A percentile compares a stretch with the other conserved stretches of the same genome.
These are phyloP conservation scores for Phlyctochytrium planicorne DNA, from an alignment of 192 early-diverging fungal genomes.

Conservation along the genomic window DNA sequence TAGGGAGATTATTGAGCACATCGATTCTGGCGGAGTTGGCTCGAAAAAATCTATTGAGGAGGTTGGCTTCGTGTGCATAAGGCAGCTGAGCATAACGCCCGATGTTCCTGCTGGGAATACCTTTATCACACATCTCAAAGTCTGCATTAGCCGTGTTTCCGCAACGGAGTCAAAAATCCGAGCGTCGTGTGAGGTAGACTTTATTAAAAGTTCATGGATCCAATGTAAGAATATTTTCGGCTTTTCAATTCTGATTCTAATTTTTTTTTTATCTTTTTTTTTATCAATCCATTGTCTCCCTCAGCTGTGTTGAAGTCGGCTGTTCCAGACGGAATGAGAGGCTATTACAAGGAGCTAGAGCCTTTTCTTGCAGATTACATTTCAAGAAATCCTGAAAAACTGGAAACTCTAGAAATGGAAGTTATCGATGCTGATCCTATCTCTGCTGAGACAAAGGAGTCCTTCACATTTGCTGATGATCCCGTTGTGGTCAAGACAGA, in stretches of 20 bases:
- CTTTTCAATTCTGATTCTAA: neutral
- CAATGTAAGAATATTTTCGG: slow-evolving; percentile 27
- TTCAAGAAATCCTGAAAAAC: slow-evolving; percentile 6
- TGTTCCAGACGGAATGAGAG: slow-evolving; percentile 43
- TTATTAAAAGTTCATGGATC: slow-evolving; percentile 43
- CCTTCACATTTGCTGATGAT: too few species aligned
- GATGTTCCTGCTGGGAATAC: slow-evolving; percentile 48
- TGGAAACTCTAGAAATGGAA: neutral
- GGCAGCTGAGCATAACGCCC: slow-evolving; percentile 33
- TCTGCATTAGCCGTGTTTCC: slow-evolving; percentile 29
- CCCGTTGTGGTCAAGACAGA: too few species aligned
- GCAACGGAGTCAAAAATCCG: slow-evolving; percentile 12
- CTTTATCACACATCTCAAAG: slow-evolving; percentile 26
- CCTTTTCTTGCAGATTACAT: slow-evolving; percentile 10
- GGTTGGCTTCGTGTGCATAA: slow-evolving; percentile 31
- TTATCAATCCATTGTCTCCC: neutral
- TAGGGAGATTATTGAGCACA: slow-evolving; percentile 13
- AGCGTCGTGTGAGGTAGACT: slow-evolving; percentile 37
- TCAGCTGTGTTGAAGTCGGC: slow-evolving; percentile 30
- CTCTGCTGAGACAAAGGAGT: too few species aligned
- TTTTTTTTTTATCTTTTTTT: neutral
- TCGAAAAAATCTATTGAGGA: too few species aligned
- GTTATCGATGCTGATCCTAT: too few species aligned
- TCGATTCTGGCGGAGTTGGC: too few species aligned
- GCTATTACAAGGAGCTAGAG: slow-evolving; percentile 34